Conservation (phyloP, 2,329 filamentous ascomycete species). For the Paecilomyces niveus region DNA sequence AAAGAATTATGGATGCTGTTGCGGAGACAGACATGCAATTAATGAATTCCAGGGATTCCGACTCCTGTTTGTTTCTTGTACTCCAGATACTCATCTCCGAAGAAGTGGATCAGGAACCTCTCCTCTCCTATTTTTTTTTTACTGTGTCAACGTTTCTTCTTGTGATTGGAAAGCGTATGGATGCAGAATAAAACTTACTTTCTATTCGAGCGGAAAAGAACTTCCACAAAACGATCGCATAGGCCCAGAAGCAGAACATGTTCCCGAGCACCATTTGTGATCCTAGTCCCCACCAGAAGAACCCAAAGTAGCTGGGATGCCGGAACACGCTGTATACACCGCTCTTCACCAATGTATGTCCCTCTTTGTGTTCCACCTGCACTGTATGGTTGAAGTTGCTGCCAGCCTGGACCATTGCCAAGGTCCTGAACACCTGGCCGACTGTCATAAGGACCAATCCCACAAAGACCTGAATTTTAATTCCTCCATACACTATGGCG, state of each 20-base stretch:
- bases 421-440: constrained; percentile 69
- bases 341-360: constrained; percentile 72
- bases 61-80: constrained; percentile 68
- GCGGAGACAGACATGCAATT: constrained; percentile 4
- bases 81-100: constrained; percentile 69
- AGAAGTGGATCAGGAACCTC: constrained; percentile 68
- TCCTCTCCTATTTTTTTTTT: constrained; percentile 59
- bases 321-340: constrained; percentile 71
- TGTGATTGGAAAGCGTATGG: background rate
- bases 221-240: constrained; percentile 68
- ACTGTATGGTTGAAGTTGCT: constrained; percentile 88
- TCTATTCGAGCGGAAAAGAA: constrained; percentile 73
- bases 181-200: constrained; percentile 39
- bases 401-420: constrained; percentile 83
- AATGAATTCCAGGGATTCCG: constrained; percentile 69
- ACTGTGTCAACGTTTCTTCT: constrained; percentile 5
- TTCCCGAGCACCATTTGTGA: constrained; percentile 90
- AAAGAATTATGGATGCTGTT: background rate
- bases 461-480: constrained; percentile 32
- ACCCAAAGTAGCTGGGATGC: constrained; percentile 94
- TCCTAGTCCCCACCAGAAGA: constrained; percentile 97
- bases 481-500: constrained; percentile 30
- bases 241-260: constrained; percentile 65
- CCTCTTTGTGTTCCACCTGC: constrained; percentile 59
- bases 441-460: constrained; percentile 59